These are phyloP conservation scores for Ambrosia artemisiifolia DNA, from an alignment of 129 eudicot genomes.

Conservation along the genomic window DNA sequence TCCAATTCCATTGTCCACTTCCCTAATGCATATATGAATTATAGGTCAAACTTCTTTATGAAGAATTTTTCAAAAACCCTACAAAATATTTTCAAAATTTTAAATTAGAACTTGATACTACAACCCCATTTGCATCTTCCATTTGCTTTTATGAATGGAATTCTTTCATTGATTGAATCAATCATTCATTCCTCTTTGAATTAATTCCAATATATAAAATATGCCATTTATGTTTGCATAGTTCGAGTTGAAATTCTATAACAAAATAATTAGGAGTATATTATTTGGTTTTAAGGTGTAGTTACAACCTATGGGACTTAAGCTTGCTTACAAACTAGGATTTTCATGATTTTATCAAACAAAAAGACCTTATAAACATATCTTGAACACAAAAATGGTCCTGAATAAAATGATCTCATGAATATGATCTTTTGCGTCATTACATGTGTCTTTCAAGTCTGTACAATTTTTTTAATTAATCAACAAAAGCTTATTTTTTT, in stretches of 20 bases:
- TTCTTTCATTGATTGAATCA: slow-evolving; percentile 21
- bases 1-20: slow-evolving; percentile 38
- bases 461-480: too few relatives aligned
- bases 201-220: not conserved
- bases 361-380: too few relatives aligned
- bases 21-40: slow-evolving; percentile 23
- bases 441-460: too few relatives aligned
- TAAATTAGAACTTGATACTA: slow-evolving; percentile 34
- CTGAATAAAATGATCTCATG: too few relatives aligned
- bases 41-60: slow-evolving; percentile 37
- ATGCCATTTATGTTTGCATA: not conserved
- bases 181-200: slow-evolving; percentile 12
- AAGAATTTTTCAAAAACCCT: slow-evolving; percentile 20
- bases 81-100: slow-evolving; percentile 10
- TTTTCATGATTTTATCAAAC: too few relatives aligned
- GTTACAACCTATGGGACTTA: too few relatives aligned
- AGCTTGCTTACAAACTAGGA: too few relatives aligned
- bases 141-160: slow-evolving; percentile 23
- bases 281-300: not conserved
- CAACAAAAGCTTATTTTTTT: too few relatives aligned
- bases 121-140: slow-evolving; percentile 42
- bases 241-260: not conserved
- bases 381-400: too few relatives aligned
- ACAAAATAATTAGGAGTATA: not conserved
- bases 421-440: too few relatives aligned